Base-by-base conservation (phyloP, 495 filamentous ascomycete species). In the Beverwykella pulmonaria region DNA sequence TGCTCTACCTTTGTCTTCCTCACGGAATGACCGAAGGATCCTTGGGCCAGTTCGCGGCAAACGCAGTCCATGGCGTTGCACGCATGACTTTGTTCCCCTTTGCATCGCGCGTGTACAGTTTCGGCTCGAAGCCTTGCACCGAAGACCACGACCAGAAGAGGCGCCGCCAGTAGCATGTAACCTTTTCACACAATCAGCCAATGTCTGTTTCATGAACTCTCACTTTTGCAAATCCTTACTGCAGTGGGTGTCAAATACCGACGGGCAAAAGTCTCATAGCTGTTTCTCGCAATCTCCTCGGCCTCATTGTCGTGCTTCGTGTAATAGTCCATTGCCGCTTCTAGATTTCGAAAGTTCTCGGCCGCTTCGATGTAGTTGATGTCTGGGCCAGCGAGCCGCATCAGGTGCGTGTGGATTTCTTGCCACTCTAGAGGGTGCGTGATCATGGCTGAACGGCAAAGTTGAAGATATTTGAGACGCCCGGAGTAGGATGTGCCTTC, bases 401-500 rank as follows among this genome's bases (percentile, higher is more conserved):
- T 74, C 0, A 85, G 68, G 52, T 85, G 82, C 39, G 81, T 82
- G 14, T 77, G 73, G 59, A 82, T 81, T 76, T 84, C 79, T 63
- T 82, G 71, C 79, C 80, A 84, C 14, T 75, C 74, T 1, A 81
- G 71, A 0, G 82, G 81, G 56, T 82, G 82, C 10, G 78, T 77
- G 30, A 85, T 59, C 7, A 83, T 72, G 0, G 84, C 79, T 49
- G 77, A 80, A 0, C 67, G 75, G 66, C 83, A 85, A 53, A 82
- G 76, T 74, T 82, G 80, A 63, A 82, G 78, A 73, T 79, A 83
- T 67, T 82, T 82, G 56, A 85, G 79, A 36, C 82, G 76, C 4
- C 83, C 85, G 46, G 81, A 83, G 70, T 87, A 87, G 9, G 84
- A 81, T 23, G 86, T 76, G 0, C 84, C 84, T 75, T 88, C 86